phyloP scores from a whole-genome alignment of 768 basidiomycete genomes.

The Mycena indigotica region DNA sequence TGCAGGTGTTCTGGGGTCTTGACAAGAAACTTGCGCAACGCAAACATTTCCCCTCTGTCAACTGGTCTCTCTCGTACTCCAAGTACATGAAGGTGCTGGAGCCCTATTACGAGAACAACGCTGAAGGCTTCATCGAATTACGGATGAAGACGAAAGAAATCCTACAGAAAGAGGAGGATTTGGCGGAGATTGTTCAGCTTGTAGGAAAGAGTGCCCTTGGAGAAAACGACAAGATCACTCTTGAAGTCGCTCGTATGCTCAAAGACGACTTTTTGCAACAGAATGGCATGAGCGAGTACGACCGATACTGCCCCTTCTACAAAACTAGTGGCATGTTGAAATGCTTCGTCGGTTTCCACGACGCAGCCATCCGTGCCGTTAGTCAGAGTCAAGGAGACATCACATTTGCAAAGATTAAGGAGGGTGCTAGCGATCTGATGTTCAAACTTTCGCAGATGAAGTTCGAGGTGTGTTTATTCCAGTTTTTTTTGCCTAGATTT shows the following conservation, averaged over 20 bases:
- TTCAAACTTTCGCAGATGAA: conserved; percentile 99
- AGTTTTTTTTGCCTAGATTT: background rate
- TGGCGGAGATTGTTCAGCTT: conserved; percentile 99
- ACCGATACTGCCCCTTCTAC: conserved; percentile 98
- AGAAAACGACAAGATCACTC: conserved; percentile 96
- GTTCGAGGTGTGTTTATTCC: conserved; percentile 76
- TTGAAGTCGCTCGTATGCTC: conserved; percentile 95
- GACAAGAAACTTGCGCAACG: conserved; percentile 99
- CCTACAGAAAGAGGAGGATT: conserved; percentile 96
- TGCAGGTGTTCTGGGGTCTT: conserved; percentile 99
- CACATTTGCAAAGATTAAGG: conserved; percentile 86
- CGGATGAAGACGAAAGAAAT: conserved; percentile 95
- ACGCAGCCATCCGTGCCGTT: conserved; percentile 85
- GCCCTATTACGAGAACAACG: conserved; percentile 85
- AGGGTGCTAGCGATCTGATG: conserved; percentile 83
- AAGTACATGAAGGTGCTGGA: conserved; percentile 96
- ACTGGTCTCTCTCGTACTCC: conserved; percentile 99
- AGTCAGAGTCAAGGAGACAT: conserved; percentile 76
- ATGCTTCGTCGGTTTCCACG: conserved; percentile 94
- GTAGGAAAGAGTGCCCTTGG: conserved; percentile 98
- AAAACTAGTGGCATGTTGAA: conserved; percentile 96
- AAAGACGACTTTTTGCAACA: conserved; percentile 98
- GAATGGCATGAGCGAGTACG: conserved; percentile 98
- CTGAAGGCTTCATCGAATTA: conserved; percentile 94
- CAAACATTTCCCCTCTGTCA: conserved; percentile 99